phyloP scores from a whole-genome alignment of 1,284 basidiomycete genomes.

The Taiwanofungus camphoratus region DNA sequence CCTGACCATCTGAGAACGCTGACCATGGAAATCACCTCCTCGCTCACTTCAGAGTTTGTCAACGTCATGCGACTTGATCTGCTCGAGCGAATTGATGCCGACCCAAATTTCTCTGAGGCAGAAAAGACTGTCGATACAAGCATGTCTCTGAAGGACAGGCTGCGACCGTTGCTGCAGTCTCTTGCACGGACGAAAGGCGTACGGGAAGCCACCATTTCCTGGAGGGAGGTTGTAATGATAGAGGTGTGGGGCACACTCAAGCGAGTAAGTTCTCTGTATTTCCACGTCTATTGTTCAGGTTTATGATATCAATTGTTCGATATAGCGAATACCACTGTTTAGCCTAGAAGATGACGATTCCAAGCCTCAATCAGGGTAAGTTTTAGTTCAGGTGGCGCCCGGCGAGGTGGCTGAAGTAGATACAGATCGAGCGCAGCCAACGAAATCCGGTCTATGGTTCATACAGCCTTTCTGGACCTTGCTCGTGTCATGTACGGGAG shows the following conservation, averaged over 20 bases:
- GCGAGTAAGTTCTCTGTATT: slow-evolving; percentile 51
- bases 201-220: slow-evolving; percentile 65
- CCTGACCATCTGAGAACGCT: slow-evolving; percentile 63
- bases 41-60: slow-evolving; percentile 76
- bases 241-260: slow-evolving; percentile 62
- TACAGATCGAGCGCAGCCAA: slow-evolving; percentile 36
- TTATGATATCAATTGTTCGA: slow-evolving; percentile 1
- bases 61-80: slow-evolving; percentile 68
- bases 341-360: slow-evolving; percentile 48
- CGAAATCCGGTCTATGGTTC: slow-evolving; percentile 63
- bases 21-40: slow-evolving; percentile 67
- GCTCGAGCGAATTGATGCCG: slow-evolving; percentile 39
- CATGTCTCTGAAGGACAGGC: slow-evolving; percentile 46
- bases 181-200: slow-evolving; percentile 72
- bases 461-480: slow-evolving; percentile 63
- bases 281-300: not conserved
- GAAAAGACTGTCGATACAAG: slow-evolving; percentile 27
- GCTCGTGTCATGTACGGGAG: slow-evolving; percentile 59
- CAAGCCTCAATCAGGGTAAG: slow-evolving; percentile 28
- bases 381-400: not conserved
- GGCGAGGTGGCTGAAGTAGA: no score
- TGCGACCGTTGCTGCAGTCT: slow-evolving; percentile 71
- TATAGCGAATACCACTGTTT: slow-evolving; percentile 52
- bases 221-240: slow-evolving; percentile 71
- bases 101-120: slow-evolving; percentile 17